These are phyloP conservation scores for Xylariomycetidae sp. DNA, from an alignment of 2,329 filamentous ascomycete species.

Conservation along the genomic window DNA sequence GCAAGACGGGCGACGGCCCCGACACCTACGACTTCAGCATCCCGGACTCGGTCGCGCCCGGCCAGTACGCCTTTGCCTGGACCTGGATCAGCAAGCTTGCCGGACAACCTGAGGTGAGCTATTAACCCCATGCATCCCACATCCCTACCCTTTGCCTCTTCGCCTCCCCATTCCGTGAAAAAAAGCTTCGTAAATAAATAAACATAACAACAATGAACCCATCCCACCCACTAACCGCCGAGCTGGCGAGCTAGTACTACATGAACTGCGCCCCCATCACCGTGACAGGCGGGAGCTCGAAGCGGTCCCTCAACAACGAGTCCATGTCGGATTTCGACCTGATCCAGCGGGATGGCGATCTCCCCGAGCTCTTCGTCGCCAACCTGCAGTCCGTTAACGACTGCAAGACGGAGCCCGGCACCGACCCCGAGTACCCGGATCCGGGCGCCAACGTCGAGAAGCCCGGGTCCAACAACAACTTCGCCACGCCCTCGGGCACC, in stretches of 20 bases:
- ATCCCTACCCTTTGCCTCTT: too few species aligned
- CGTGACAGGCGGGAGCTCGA: slow-evolving; percentile 36
- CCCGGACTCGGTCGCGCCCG: slow-evolving; percentile 55
- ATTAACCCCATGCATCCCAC: too few species aligned
- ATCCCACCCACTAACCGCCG: too few species aligned
- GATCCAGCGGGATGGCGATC: slow-evolving; percentile 39
- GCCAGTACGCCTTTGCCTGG: slow-evolving; percentile 66
- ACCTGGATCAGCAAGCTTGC: slow-evolving; percentile 67
- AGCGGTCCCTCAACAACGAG: slow-evolving; percentile 17
- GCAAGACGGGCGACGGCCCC: slow-evolving; percentile 34
- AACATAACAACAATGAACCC: too few species aligned
- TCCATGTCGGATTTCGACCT: slow-evolving; percentile 33
- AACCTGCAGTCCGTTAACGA: slow-evolving; percentile 50
- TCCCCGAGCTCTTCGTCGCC: slow-evolving; percentile 65
- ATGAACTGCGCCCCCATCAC: slow-evolving; percentile 69
- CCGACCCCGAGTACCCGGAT: slow-evolving; percentile 58
- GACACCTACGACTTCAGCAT: slow-evolving; percentile 54
- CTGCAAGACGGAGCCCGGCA: slow-evolving; percentile 47
- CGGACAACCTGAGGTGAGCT: slow-evolving; percentile 71
- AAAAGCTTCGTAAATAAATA: too few species aligned
- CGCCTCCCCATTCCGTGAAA: too few species aligned
- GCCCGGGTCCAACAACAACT: slow-evolving; percentile 26
- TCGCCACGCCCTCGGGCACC: slow-evolving; percentile 19
- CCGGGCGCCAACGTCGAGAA: slow-evolving; percentile 52
- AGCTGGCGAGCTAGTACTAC: too few species aligned